These are phyloP conservation scores for Gonium pectorale DNA, from an alignment of 139 green algal species.

Conservation along the genomic window DNA sequence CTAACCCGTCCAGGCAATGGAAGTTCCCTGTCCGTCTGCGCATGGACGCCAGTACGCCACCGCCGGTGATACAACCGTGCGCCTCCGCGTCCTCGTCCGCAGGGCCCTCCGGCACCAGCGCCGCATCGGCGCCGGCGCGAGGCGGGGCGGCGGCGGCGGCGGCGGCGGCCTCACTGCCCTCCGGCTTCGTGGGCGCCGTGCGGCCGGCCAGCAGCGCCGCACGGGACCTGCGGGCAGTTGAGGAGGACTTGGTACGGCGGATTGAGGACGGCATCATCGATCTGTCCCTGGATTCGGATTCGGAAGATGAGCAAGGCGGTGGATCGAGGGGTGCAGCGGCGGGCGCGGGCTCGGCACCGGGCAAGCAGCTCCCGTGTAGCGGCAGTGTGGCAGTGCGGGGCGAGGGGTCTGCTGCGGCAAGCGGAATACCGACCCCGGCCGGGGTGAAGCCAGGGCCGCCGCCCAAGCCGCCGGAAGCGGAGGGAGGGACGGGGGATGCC, in stretches of 20 bases:
- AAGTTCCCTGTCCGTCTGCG: no score
- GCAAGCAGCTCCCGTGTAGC: not conserved
- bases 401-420: not conserved
- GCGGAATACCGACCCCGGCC: not conserved
- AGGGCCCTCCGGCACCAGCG: no score
- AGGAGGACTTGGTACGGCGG: conserved; percentile 6
- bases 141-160: not conserved
- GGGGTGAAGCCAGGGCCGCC: not conserved
- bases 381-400: not conserved
- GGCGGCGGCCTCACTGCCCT: not conserved
- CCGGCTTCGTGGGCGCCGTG: not conserved
- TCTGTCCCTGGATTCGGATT: conserved; percentile 6
- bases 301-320: not conserved
- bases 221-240: not conserved
- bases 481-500: not conserved
- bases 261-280: conserved; percentile 23
- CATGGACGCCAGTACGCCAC: no score
- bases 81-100: no score
- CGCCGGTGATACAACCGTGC: no score
- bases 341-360: not conserved
- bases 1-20: no score
- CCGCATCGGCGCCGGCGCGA: not conserved
- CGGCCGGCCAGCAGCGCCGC: not conserved
- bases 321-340: no score
- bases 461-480: not conserved